Base-by-base conservation (phyloP, 1,284 basidiomycete genomes). In the Cryptococcus sp. region DNA sequence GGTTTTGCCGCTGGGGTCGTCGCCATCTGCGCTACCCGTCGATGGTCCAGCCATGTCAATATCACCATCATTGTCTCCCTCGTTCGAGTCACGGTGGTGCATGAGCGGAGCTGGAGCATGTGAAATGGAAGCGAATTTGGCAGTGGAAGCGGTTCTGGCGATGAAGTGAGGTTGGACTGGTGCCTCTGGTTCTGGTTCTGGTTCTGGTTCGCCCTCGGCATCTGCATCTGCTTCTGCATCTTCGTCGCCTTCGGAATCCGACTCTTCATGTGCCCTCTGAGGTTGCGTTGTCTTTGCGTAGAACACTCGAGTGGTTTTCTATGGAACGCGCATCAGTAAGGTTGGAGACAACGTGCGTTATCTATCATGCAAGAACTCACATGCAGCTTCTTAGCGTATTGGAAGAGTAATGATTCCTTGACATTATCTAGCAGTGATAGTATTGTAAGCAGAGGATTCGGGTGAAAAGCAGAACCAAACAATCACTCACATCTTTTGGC, bases 371-470 rank as follows among this genome's bases (percentile, higher is more conserved):
- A n/a, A n/a, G n/a, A n/a, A 65, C 74, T 52, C 29, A 74, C 74
- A 59, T 79, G 77, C 50, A 79, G 61, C 57, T 72, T 71, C 57
- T 73, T 74, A 19, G 77, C 77, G 55, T 72, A 76, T 51, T 73
- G 68, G 57, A 76, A 79, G 16, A 79, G 59, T 5, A 67, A 54
- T 10, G 76, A 77, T 19, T 77, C 76, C 41, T 67, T 72, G 29
- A 70, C 62, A 57, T 79, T 79, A 56, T 79, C 77, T 78, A 43
- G 13, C 44, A 39, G 26, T 3, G 15, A 38, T 38, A 41, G 54
- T 43, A 3, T 34, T 34, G 29, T 34, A 10, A 34, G 29, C 29
- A 13, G 8, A 34, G 29, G 8, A 34, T 34, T 29, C 13, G 29
- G 8, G 8, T 34, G 29, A 34, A 34, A 34, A 34, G 8, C 29